Evolutionary conservation across 2,329 filamentous ascomycete species (phyloP).

Genomic region (Diaporthe citri): DNA sequence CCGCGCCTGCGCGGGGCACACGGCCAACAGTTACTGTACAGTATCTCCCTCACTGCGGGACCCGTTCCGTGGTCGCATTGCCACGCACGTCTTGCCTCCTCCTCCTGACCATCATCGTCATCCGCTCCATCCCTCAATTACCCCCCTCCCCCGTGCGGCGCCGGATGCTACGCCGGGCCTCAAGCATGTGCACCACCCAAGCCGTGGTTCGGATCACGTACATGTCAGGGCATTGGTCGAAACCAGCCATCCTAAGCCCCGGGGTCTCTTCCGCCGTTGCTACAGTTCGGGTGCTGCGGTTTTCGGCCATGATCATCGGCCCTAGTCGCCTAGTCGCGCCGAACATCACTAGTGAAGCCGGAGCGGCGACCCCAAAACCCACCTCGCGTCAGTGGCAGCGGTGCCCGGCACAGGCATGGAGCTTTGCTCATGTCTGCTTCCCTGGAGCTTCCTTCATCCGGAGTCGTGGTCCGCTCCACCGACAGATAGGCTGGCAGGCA

Average conservation of each 20-base stretch:
- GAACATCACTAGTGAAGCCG: constrained; percentile 27
- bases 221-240: constrained; percentile 2
- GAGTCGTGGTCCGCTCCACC: constrained; percentile 7
- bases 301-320: constrained; percentile 31
- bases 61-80: constrained; percentile 25
- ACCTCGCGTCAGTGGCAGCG: background rate
- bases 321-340: constrained; percentile 28
- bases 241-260: constrained; percentile 9
- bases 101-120: background rate
- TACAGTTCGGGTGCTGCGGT: constrained; percentile 5
- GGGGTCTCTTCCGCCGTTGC: constrained; percentile 25
- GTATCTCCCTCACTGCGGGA: constrained; percentile 19
- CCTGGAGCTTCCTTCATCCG: background rate
- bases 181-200: background rate
- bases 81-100: constrained; percentile 18
- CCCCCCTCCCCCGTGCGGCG: constrained; percentile 3
- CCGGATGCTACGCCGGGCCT: constrained; percentile 7
- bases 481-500: background rate
- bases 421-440: background rate
- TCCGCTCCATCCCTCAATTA: background rate
- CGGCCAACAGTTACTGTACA: background rate
- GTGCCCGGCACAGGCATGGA: background rate
- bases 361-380: constrained; percentile 10
- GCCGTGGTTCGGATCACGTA: constrained; percentile 9
- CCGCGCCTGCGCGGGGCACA: background rate